Percentiles rank a stretch among this genome's conserved stretches.
phyloP scores from a whole-genome alignment of 768 basidiomycete genomes.

The Pulveroboletus frians region DNA sequence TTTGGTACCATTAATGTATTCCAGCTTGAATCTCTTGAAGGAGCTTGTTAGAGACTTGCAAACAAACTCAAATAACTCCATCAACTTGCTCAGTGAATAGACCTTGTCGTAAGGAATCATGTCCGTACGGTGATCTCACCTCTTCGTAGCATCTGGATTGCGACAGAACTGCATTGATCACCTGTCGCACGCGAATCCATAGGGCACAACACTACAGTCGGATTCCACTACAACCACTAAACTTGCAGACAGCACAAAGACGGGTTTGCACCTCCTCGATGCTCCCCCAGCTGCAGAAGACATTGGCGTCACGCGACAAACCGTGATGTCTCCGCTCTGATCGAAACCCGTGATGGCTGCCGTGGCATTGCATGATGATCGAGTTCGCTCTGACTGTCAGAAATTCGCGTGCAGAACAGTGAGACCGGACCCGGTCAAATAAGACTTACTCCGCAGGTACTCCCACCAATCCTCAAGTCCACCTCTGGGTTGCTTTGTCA shows the following conservation, averaged over 20 bases:
- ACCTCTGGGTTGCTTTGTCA: background rate
- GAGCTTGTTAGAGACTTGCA: constrained; percentile 1
- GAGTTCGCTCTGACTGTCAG: background rate
- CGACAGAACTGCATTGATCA: constrained; percentile 7
- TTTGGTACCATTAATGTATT: constrained; percentile 7
- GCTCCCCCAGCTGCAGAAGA: background rate
- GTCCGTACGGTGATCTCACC: constrained; percentile 19
- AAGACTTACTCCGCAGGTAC: background rate
- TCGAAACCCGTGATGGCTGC: background rate
- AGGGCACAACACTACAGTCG: background rate
- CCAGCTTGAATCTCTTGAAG: constrained; percentile 21
- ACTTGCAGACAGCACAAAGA: background rate
- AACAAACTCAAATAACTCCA: constrained; percentile 21
- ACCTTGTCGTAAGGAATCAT: constrained; percentile 31
- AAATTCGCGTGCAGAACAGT: constrained; percentile 11
- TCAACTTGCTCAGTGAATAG: constrained; percentile 22
- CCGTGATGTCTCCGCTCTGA: background rate
- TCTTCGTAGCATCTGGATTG: constrained; percentile 6
- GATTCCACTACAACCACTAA: background rate
- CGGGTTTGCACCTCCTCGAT: background rate
- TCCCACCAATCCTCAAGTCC: background rate
- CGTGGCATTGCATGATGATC: constrained; percentile 8
- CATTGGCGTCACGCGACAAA: background rate
- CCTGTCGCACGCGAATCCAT: constrained; percentile 1
- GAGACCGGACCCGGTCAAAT: constrained; percentile 5